These are phyloP conservation scores for Venturia pyrina DNA, from an alignment of 2,329 filamentous ascomycete genomes.

Conservation along the genomic window DNA sequence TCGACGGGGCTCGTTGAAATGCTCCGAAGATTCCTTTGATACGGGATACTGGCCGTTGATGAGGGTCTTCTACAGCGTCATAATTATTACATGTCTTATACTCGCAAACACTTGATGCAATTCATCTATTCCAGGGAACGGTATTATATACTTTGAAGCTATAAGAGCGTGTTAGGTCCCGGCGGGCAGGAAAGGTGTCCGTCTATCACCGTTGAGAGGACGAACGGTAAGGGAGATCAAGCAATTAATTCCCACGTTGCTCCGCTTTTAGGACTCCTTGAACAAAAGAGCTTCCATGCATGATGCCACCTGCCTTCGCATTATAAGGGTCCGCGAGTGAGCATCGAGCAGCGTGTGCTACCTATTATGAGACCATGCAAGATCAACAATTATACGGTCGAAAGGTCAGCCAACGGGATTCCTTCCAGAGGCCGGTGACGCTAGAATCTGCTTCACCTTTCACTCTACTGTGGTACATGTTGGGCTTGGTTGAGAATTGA, in stretches of 20 bases:
- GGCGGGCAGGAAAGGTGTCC: not conserved
- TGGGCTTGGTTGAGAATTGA: no score
- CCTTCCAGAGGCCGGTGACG: not conserved
- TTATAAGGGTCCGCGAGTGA: not conserved
- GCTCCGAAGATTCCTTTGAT: not conserved
- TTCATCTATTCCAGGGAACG: not conserved
- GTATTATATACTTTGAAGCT: not conserved
- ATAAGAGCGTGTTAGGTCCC: not conserved
- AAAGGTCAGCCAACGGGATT: not conserved
- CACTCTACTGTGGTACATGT: not conserved
- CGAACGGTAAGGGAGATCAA: not conserved
- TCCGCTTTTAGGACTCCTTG: not conserved
- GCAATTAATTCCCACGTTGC: not conserved
- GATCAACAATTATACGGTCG: not conserved
- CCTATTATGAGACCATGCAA: not conserved
- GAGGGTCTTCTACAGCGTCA: not conserved
- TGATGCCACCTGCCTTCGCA: not conserved
- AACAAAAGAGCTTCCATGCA: conserved; percentile 1
- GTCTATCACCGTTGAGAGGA: not conserved
- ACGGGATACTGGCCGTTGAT: not conserved
- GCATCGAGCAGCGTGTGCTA: not conserved
- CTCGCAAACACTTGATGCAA: no score
- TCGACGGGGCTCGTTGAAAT: not conserved
- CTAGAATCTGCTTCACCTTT: not conserved
- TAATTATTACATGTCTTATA: not conserved